Conservation (phyloP, 2,329 filamentous ascomycete species). For the Davidsoniella eucalypti region DNA sequence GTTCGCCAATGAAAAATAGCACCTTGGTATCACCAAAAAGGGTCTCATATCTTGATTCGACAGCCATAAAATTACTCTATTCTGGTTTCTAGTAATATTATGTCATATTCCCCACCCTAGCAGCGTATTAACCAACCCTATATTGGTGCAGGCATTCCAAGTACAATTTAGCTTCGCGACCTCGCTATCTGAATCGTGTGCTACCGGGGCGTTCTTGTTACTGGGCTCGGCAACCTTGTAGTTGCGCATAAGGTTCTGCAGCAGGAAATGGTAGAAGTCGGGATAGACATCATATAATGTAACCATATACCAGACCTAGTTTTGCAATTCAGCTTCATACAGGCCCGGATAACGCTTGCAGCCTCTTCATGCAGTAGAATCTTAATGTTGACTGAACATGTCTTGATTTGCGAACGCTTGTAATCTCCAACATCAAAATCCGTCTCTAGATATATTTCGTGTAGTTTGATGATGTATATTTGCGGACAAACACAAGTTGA, state of each 20-base stretch:
- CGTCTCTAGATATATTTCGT: conserved; percentile 29
- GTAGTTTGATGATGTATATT: conserved; percentile 1
- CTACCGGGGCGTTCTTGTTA: no score
- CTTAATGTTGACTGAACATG: conserved; percentile 12
- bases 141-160: no score
- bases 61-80: no score
- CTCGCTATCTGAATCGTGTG: no score
- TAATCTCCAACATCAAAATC: conserved; percentile 25
- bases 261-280: conserved; percentile 47
- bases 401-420: not conserved
- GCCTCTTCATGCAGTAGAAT: conserved; percentile 47
- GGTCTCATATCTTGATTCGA: no score
- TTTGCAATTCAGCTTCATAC: conserved; percentile 50
- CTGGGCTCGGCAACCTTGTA: no score
- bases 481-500: not conserved
- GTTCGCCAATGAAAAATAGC: no score
- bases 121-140: no score
- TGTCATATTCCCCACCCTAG: no score
- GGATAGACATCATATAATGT: conserved; percentile 36
- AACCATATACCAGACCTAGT: conserved; percentile 51
- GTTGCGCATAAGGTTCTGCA: conserved; percentile 49
- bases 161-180: no score
- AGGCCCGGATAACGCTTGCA: conserved; percentile 37
- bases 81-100: no score
- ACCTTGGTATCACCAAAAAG: no score